Conservation (phyloP, 2,329 filamentous ascomycete species). For the Cladophialophora yegresii region DNA sequence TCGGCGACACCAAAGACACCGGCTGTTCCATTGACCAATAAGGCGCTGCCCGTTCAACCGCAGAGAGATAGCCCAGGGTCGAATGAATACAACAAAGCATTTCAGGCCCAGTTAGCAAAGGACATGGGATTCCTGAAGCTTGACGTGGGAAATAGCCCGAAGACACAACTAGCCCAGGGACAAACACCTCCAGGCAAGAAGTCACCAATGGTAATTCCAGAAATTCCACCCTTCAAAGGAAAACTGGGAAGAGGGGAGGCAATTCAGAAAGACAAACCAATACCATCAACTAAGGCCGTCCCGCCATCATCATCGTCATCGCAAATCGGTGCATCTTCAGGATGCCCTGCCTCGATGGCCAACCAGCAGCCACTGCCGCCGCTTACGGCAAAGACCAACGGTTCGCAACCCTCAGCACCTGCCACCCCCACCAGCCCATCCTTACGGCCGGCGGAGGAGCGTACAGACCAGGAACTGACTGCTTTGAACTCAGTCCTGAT, state of each 20-base stretch:
- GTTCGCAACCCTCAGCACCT: slow-evolving; percentile 14
- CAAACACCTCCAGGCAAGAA: slow-evolving; percentile 37
- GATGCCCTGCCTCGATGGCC: slow-evolving; percentile 21
- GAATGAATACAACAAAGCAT: slow-evolving; percentile 46
- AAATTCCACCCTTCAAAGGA: slow-evolving; percentile 42
- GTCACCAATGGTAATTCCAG: slow-evolving; percentile 39
- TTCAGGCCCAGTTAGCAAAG: slow-evolving; percentile 47
- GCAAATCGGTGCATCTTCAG: slow-evolving; percentile 26
- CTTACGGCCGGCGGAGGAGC: slow-evolving; percentile 36
- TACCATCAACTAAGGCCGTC: slow-evolving; percentile 37
- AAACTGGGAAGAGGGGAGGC: slow-evolving; percentile 35
- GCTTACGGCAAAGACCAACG: slow-evolving; percentile 22
- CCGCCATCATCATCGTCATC: slow-evolving; percentile 40
- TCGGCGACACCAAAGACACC: slow-evolving; percentile 51
- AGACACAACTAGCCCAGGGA: slow-evolving; percentile 17
- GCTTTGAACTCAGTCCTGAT: slow-evolving; percentile 89
- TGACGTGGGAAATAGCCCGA: slow-evolving; percentile 37
- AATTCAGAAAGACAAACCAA: slow-evolving; percentile 31
- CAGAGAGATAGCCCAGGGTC: slow-evolving; percentile 44
- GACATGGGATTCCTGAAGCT: slow-evolving; percentile 47
- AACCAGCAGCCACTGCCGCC: slow-evolving; percentile 31
- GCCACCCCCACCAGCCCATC: slow-evolving; percentile 39
- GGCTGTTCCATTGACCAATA: slow-evolving; percentile 48
- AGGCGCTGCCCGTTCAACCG: slow-evolving; percentile 35
- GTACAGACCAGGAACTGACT: slow-evolving; percentile 71